Evolutionary conservation across 495 filamentous ascomycete genomes (phyloP).

Genomic region (Aspergillus hancockii): DNA sequence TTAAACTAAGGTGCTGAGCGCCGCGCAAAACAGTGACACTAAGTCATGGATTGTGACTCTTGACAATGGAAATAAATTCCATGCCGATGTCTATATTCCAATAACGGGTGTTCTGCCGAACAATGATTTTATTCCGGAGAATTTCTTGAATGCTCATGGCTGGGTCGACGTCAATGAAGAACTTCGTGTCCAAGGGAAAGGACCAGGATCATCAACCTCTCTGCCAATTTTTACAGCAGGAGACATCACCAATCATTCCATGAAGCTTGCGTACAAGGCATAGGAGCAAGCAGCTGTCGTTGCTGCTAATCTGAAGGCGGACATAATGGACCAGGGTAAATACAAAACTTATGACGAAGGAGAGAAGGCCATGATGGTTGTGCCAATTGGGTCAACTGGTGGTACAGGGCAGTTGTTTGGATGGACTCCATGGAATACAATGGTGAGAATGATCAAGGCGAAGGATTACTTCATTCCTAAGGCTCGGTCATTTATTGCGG

Average conservation of each 20-base stretch:
- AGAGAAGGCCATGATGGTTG: conserved; percentile 32
- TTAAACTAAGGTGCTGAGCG: too few species aligned
- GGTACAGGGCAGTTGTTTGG: too few species aligned
- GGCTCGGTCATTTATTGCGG: too few species aligned
- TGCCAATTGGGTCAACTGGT: conserved; percentile 21
- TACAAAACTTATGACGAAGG: conserved; percentile 27
- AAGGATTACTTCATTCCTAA: too few species aligned
- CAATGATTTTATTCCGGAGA: conserved; percentile 55
- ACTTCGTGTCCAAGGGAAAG: conserved; percentile 43
- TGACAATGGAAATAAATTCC: conserved; percentile 40
- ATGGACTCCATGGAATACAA: too few species aligned
- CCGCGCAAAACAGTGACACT: conserved; percentile 6
- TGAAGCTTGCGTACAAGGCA: conserved; percentile 31
- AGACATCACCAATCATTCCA: conserved; percentile 39
- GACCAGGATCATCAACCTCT: too few species aligned
- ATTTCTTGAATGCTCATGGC: conserved; percentile 48
- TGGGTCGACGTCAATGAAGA: conserved; percentile 59
- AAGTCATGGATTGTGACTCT: conserved; percentile 37
- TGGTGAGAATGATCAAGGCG: too few species aligned
- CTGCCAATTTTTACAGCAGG: conserved; percentile 41
- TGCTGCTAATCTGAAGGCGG: conserved; percentile 35
- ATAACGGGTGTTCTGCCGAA: conserved; percentile 63
- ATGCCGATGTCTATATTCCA: conserved; percentile 63
- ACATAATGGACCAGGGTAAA: conserved; percentile 26
- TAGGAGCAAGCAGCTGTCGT: conserved; percentile 30